Evolutionary conservation across 108 stramenopile species (phyloP), one percentile per base, ranked within the genome.

Genomic region (Aureococcus anophagefferens): DNA sequence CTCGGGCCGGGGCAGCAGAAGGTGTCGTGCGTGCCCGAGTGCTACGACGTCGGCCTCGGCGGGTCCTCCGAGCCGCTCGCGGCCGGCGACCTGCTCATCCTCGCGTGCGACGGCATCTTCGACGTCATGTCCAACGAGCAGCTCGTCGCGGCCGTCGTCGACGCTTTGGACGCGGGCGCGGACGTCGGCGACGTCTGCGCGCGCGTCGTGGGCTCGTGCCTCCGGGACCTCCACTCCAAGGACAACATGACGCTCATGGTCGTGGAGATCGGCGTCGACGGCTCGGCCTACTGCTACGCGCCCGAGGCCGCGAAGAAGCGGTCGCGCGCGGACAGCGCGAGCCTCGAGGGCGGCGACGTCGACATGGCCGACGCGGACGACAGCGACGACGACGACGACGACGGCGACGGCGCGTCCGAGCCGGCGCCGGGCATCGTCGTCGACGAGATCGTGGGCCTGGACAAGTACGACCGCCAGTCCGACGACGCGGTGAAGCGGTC

Each of bases 1-100:
- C 51, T 81, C 59, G 76, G 64, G 33, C 82, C 88, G 33, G 79
- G 79, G 29, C 83, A 86, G 59, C 94, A 95, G 74, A 92, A 94
- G 72, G 90, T 97, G 5, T 87, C 89, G 29, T 84, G 90, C 5
- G 81, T 87, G 30, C 95, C 95, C 13, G 93, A 98, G 63, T 74
- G 89, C 35, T 81, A 80, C 33, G 79, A 85, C 35, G 40, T 13
- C 9, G 40, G 13, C 9, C 80, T 85, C 35, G 72, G 73, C 66
- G 83, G 90, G 37, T 76, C 84, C 37, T 40, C 7, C 37, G 37
- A 40, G 4, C 7, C 7, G 63, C 68, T 65, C n/a, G 62, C 77
- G n/a, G 65, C 78, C 32, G 94, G 93, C 79, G 86, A 94, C 76
- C 91, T 89, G 73, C 31, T 88, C 40, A 37, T 88, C 30, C 51